Conservation (phyloP, 163 green algal genomes). For the Coccomyxa subellipsoidea region DNA sequence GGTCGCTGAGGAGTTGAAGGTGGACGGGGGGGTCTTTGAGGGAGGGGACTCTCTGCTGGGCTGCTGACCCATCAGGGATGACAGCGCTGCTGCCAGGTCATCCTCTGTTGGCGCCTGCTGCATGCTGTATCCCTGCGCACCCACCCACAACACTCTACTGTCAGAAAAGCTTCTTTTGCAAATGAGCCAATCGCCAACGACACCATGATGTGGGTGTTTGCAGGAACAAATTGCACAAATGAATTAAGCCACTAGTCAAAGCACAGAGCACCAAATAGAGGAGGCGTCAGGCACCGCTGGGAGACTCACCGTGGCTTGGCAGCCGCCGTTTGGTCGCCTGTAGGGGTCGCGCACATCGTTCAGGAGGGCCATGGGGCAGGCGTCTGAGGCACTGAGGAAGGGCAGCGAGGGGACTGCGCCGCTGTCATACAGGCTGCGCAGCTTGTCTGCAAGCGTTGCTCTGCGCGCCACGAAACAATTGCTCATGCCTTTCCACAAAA, state of each 20-base stretch:
- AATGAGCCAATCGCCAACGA: no score
- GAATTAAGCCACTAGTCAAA: background rate
- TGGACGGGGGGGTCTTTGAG: background rate
- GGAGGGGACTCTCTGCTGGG: background rate
- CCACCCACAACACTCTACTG: background rate
- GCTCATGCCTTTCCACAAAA: background rate
- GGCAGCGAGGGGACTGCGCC: slow-evolving; percentile 75
- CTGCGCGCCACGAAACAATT: background rate
- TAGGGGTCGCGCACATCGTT: slow-evolving; percentile 23
- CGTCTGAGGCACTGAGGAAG: slow-evolving; percentile 67
- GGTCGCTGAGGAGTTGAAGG: background rate
- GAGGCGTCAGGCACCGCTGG: background rate
- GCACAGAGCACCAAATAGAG: background rate
- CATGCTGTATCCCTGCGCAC: slow-evolving; percentile 2
- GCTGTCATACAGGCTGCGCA: slow-evolving; percentile 65
- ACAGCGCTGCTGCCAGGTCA: background rate
- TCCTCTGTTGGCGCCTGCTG: background rate
- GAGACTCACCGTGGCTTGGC: background rate
- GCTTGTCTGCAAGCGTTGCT: slow-evolving; percentile 44
- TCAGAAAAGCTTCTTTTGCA: no score
- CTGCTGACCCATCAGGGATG: background rate
- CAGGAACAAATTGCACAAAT: background rate
- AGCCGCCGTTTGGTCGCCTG: background rate
- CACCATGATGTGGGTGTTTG: background rate
- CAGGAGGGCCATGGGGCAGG: slow-evolving; percentile 61